Percentiles rank a stretch among this genome's conserved stretches.
phyloP scores from a whole-genome alignment of 2,329 filamentous ascomycete genomes.

The Colletotrichum sp. region DNA sequence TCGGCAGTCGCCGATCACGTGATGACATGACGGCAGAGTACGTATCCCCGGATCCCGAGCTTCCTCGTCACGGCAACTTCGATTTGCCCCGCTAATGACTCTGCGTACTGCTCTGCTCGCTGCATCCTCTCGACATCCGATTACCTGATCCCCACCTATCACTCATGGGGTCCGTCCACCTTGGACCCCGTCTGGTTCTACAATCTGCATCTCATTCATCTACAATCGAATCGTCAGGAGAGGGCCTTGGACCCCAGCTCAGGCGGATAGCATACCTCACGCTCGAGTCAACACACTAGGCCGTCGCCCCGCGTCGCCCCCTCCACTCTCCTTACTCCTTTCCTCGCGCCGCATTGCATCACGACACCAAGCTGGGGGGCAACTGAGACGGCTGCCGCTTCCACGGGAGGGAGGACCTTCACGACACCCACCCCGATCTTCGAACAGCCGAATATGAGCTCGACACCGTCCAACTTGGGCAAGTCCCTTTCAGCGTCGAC shows the following conservation, averaged over 20 bases:
- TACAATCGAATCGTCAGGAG: background rate
- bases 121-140: slow-evolving; percentile 35
- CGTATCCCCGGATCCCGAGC: slow-evolving; percentile 13
- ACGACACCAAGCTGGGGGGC: background rate
- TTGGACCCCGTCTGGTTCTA: slow-evolving; percentile 33
- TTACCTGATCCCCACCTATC: slow-evolving; percentile 37
- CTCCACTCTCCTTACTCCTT: background rate
- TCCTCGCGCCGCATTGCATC: background rate
- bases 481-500: slow-evolving; percentile 56
- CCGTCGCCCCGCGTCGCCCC: background rate
- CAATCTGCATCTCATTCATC: slow-evolving; percentile 3
- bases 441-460: slow-evolving; percentile 25
- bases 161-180: slow-evolving; percentile 40
- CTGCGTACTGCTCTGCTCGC: slow-evolving; percentile 31
- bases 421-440: background rate
- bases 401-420: background rate
- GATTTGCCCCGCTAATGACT: slow-evolving; percentile 43
- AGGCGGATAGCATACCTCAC: background rate
- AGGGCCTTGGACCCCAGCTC: background rate
- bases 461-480: slow-evolving; percentile 45
- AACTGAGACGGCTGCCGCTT: background rate
- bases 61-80: slow-evolving; percentile 28
- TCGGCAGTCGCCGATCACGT: slow-evolving; percentile 12
- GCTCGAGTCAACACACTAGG: background rate
- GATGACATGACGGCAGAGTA: background rate